Evolutionary conservation across 2,329 filamentous ascomycete species (phyloP), one percentile per base, ranked within the genome.

Genomic region (Exophiala bonariae): DNA sequence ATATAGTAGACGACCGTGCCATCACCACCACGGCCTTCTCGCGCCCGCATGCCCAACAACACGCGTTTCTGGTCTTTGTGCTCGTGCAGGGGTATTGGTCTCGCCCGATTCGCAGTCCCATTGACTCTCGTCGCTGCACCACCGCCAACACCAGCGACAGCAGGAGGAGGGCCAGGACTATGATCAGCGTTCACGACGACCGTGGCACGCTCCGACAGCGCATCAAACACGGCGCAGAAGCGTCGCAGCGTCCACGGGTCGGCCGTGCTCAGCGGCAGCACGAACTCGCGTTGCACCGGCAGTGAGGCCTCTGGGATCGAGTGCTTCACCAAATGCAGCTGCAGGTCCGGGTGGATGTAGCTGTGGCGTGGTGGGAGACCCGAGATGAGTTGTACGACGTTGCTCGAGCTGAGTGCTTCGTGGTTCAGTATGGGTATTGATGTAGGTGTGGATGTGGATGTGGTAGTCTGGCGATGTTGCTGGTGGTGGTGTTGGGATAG

Each of bases 1-100:
- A 85, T 74, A 61, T 85, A 85, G 62, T 84, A 85, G 30, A 82
- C 79, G 22, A 84, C 72, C 1, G 82, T 85, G 33, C 81, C 81
- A 61, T 85, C 81, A 6, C 72, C 72, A 23, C 71, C 72, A 60
- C 66, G 65, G 2, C 63, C 63, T 49, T 66, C 63, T 59, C 82
- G 75, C 41, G 76, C 73, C 41, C 80, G 67, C 55, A 81, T 81
- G 4, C 78, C 79, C 44, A 84, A 62, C 20, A 85, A 56, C 11
- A 82, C 61, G 39, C 81, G 67, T 66, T 83, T 83, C 23, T 66
- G 63, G 45, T 71, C 71, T 64, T 70, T 70, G 55, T 72, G 65
- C 37, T 65, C 16, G 39, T 49, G 34, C 48, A 45, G 7, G 54
- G 23, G 23, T 26, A 11, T 26, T 6, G 23, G 11, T 6, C 6